Conservation (phyloP, 2,329 filamentous ascomycete species). For the Sordariomycetes sp. region DNA sequence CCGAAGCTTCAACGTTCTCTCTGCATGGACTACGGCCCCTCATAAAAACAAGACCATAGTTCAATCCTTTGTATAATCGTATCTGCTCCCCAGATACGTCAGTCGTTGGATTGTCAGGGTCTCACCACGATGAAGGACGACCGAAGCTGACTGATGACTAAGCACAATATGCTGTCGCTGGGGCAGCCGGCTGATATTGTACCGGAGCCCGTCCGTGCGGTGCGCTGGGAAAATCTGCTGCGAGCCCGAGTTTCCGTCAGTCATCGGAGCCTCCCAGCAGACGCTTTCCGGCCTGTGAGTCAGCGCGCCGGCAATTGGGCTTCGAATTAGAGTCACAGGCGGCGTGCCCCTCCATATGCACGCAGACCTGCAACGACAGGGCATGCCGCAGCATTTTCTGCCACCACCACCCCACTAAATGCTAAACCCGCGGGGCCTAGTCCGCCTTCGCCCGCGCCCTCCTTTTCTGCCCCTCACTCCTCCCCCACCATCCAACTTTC, state of each 20-base stretch:
- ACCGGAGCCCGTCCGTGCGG: background rate
- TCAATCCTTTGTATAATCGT: too few species aligned
- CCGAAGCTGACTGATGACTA: background rate
- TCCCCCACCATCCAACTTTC: background rate
- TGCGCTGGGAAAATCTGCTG: constrained; percentile 3
- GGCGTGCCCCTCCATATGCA: constrained; percentile 2
- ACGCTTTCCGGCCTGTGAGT: constrained; percentile 1
- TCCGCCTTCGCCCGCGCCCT: constrained; percentile 5
- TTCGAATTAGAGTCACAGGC: background rate
- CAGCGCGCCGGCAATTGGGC: constrained; percentile 2
- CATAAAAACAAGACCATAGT: too few species aligned
- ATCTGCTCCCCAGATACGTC: background rate
- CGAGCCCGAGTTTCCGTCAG: background rate
- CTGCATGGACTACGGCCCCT: too few species aligned
- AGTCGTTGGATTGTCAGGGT: background rate
- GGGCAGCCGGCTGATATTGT: background rate
- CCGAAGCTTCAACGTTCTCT: too few species aligned
- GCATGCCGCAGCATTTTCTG: constrained; percentile 3
- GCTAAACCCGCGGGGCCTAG: constrained; percentile 3
- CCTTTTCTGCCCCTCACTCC: constrained; percentile 5
- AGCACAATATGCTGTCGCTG: background rate
- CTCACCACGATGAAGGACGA: background rate
- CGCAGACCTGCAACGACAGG: constrained; percentile 2
- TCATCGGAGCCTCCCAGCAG: background rate
- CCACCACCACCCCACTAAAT: constrained; percentile 4